A percentile compares a stretch with the other conserved stretches of the same genome.
Evolutionary conservation across 2,329 filamentous ascomycete species (phyloP).

Genomic region (Cladophialophora psammophila): DNA sequence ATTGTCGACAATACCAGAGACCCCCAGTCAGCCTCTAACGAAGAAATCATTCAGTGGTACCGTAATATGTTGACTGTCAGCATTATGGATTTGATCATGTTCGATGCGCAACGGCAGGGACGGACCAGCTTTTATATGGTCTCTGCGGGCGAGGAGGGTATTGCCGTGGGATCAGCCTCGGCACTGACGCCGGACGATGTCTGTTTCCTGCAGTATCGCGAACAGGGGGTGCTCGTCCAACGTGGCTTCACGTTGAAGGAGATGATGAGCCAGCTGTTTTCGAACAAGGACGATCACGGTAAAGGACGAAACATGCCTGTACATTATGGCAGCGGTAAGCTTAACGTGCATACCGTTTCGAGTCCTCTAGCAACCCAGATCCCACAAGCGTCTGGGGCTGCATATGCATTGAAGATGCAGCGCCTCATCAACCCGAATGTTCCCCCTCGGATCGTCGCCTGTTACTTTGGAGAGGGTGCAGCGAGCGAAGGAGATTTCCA

Average conservation of each 20-base stretch:
- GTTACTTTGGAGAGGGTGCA: conserved; percentile 90
- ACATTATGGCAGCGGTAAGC: conserved; percentile 78
- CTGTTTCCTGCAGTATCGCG: conserved; percentile 92
- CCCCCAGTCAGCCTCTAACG: conserved; percentile 69
- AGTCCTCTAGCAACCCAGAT: conserved; percentile 88
- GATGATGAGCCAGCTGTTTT: conserved; percentile 95
- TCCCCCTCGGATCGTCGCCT: conserved; percentile 74
- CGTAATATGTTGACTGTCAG: conserved; percentile 73
- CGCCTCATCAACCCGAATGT: conserved; percentile 73
- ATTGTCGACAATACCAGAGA: conserved; percentile 77
- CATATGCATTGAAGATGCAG: conserved; percentile 86
- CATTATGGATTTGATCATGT: conserved; percentile 98
- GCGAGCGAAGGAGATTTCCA: conserved; percentile 93
- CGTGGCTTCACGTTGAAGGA: conserved; percentile 85
- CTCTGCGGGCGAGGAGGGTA: conserved; percentile 91
- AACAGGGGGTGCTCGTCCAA: conserved; percentile 89
- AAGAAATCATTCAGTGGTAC: conserved; percentile 68
- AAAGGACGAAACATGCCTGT: conserved; percentile 95
- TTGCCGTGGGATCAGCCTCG: conserved; percentile 86
- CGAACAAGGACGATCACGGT: conserved; percentile 81
- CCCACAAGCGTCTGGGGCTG: conserved; percentile 84
- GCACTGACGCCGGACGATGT: conserved; percentile 85
- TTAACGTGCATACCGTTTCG: conserved; percentile 90
- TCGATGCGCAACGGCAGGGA: conserved; percentile 95
- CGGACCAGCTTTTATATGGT: conserved; percentile 96